A percentile compares a stretch with the other conserved stretches of the same genome.
phyloP scores from a whole-genome alignment of 495 filamentous ascomycete genomes.

The Trichoderma virens region DNA sequence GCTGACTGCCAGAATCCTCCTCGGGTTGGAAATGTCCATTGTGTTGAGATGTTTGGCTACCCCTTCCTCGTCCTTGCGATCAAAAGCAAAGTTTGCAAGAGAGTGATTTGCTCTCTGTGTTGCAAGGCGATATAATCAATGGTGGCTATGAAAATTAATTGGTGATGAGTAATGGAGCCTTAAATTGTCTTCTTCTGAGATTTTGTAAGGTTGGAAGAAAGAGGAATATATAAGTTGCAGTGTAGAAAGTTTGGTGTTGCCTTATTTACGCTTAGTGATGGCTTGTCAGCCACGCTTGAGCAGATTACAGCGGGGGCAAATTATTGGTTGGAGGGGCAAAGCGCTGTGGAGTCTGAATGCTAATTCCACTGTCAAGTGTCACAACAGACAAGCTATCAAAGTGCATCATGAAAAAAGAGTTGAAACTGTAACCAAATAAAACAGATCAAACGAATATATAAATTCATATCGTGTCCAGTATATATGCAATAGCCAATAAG shows the following conservation, averaged over 20 bases:
- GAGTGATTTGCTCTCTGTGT: too few relatives aligned
- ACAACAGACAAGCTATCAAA: too few relatives aligned
- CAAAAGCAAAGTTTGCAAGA: not conserved
- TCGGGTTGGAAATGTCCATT: constrained; percentile 40
- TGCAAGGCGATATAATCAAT: too few relatives aligned
- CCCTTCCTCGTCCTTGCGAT: not conserved
- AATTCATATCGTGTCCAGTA: not conserved
- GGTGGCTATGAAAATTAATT: too few relatives aligned
- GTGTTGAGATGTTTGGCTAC: too few relatives aligned
- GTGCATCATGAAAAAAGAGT: not conserved
- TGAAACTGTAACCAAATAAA: not conserved
- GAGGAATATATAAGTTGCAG: not conserved
- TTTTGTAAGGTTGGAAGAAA: too few relatives aligned
- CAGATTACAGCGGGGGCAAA: not conserved
- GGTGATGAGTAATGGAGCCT: too few relatives aligned
- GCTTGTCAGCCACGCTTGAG: not conserved
- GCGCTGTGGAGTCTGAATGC: not conserved
- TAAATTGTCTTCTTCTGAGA: too few relatives aligned
- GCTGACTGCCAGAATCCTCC: constrained; percentile 39
- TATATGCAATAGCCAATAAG: not conserved
- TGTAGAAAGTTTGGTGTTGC: too few relatives aligned
- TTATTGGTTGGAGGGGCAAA: not conserved
- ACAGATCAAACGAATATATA: not conserved
- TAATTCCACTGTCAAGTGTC: too few relatives aligned
- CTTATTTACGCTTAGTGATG: not conserved